Evolutionary conservation across 768 basidiomycete genomes (phyloP).

Genomic region (Pleurotus djamor): DNA sequence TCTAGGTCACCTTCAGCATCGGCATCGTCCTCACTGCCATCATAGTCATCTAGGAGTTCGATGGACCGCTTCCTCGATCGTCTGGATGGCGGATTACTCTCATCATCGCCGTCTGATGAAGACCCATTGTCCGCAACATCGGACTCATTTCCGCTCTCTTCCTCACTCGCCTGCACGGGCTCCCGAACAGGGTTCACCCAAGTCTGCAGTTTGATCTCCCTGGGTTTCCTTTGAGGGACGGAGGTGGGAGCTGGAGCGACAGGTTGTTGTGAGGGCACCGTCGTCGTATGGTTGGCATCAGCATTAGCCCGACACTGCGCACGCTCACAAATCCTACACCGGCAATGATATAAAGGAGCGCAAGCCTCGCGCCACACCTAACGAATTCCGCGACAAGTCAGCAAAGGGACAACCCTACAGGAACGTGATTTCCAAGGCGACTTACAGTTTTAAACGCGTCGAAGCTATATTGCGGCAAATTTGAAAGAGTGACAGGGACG

Average conservation of each 20-base stretch:
- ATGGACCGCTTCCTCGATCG: slow-evolving; percentile 16
- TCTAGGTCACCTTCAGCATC: slow-evolving; percentile 13
- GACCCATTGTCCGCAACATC: slow-evolving; percentile 12
- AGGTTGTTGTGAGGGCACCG: slow-evolving; percentile 9
- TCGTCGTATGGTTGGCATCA: slow-evolving; percentile 31
- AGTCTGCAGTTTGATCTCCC: slow-evolving; percentile 20
- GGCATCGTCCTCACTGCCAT: slow-evolving; percentile 1
- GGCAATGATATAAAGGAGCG: slow-evolving; percentile 67
- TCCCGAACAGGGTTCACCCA: slow-evolving; percentile 12
- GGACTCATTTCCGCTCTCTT: slow-evolving; percentile 12
- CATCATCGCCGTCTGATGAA: neutral
- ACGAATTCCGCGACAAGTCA: slow-evolving; percentile 7
- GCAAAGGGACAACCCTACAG: slow-evolving; percentile 1
- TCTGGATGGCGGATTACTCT: neutral
- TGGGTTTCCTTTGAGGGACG: slow-evolving; percentile 15
- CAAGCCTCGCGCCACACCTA: slow-evolving; percentile 78
- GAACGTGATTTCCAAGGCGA: slow-evolving; percentile 11
- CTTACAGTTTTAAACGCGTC: slow-evolving; percentile 59
- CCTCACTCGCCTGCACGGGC: slow-evolving; percentile 20
- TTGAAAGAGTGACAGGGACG: slow-evolving; percentile 53
- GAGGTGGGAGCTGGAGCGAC: neutral
- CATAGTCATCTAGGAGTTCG: slow-evolving; percentile 8
- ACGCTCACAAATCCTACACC: slow-evolving; percentile 72
- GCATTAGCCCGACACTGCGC: slow-evolving; percentile 53
- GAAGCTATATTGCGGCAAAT: slow-evolving; percentile 54